Base-by-base conservation (phyloP, 768 basidiomycete species). In the Amanita pallidorosea region DNA sequence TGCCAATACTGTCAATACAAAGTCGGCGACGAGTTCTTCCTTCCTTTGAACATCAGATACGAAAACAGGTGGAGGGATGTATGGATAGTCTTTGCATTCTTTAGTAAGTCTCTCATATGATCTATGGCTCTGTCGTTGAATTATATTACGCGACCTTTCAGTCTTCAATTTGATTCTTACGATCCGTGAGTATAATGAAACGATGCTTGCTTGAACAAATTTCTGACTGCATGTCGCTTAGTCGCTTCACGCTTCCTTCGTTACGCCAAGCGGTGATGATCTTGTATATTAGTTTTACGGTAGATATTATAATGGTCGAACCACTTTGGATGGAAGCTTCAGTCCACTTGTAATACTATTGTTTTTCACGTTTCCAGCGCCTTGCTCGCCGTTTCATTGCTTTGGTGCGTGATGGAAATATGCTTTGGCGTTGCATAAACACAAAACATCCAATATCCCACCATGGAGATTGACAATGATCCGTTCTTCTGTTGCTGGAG, bases 1-100 rank as follows among this genome's bases (percentile, higher is more conserved):
- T 94, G 92, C 63, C 72, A 75, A 13, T 93, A 89, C 63, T 93
- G 91, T 58, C 76, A 80, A 58, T 88, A 76, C 60, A 49, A 56
- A 59, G 65, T 76, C 20, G 86, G 87, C 0, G 83, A 89, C 56
- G 67, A 89, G 55, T 90, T 83, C 67, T 85, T 72, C 61, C 57
- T 62, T 9, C 83, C 83, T 0, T 65, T 90, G 38, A 85, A 85
- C 55, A 86, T 90, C 57, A 61, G 61, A 1, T 88, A 72, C 60
- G 67, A 70, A 5, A 60, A 76, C 17, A 69, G 83, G 7, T 86
- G 86, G 84, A 68, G 85, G 53, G 84, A 88, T 53, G 74, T 72
- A 2, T 84, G 79, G 52, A 79, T 87, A 33, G 58, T 83, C 34
- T 79, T 85, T 59, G 69, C 80, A 5, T 87, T 71, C 64, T 72